A percentile compares a stretch with the other conserved stretches of the same genome.
Conservation (phyloP, 768 basidiomycete genomes). For the Cyathus striatus region DNA sequence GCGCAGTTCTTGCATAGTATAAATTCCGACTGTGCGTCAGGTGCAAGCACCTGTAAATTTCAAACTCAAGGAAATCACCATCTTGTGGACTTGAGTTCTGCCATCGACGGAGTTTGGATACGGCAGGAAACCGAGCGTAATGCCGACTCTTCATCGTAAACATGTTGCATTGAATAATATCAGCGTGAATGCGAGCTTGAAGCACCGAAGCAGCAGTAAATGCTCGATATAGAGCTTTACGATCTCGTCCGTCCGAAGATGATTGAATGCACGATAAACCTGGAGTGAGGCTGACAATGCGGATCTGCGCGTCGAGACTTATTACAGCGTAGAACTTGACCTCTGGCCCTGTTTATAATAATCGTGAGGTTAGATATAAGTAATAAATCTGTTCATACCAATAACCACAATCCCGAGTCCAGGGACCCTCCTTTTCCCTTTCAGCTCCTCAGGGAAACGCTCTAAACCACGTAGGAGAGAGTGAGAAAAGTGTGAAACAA, state of each 20-base stretch:
- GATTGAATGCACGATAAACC: constrained; percentile 7
- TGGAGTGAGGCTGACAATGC: constrained; percentile 8
- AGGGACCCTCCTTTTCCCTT: constrained; percentile 10
- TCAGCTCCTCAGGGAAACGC: constrained; percentile 1
- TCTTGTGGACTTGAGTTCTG: constrained; percentile 3
- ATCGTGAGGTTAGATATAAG: constrained; percentile 1
- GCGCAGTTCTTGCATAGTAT: constrained; percentile 5
- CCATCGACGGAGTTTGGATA: constrained; percentile 2
- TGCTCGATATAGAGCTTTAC: constrained; percentile 3
- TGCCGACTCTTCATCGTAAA: background rate
- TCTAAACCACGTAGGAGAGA: background rate
- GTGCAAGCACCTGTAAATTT: constrained; percentile 4
- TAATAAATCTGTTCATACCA: constrained; percentile 6
- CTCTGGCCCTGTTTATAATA: constrained; percentile 3
- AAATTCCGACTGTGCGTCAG: constrained; percentile 5
- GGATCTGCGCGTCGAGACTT: constrained; percentile 5
- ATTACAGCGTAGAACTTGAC: constrained; percentile 9
- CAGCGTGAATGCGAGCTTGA: constrained; percentile 1
- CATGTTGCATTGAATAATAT: background rate
- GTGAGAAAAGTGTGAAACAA: constrained; percentile 2
- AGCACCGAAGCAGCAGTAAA: constrained; percentile 6
- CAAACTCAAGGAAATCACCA: constrained; percentile 5
- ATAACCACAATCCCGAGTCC: constrained; percentile 11
- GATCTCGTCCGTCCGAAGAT: constrained; percentile 6
- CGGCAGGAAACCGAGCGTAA: background rate